phyloP scores from a whole-genome alignment of 192 early-diverging fungal species.

The Coemansia sp. region DNA sequence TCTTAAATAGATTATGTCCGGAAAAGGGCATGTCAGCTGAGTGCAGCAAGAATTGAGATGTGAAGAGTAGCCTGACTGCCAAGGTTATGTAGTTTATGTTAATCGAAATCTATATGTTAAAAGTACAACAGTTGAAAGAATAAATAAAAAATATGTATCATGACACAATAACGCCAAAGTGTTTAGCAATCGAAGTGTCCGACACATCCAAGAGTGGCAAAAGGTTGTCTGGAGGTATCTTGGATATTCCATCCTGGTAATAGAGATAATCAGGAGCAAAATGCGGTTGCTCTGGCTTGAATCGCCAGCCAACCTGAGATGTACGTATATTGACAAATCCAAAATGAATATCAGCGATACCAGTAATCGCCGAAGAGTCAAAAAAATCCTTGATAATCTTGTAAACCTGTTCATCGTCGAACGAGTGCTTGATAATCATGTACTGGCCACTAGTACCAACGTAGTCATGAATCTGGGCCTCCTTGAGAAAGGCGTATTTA shows the following conservation, averaged over 20 bases:
- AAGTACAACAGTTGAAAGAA: not conserved
- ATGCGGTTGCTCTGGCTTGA: not conserved
- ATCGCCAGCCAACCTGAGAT: not conserved
- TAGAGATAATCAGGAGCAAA: not conserved
- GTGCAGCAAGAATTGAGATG: too few species aligned
- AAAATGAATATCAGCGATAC: not conserved
- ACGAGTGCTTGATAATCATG: not conserved
- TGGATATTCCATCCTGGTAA: not conserved
- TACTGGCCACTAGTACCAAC: not conserved
- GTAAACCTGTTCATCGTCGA: not conserved
- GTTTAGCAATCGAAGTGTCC: not conserved
- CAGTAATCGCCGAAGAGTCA: not conserved
- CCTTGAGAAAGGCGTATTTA: not conserved
- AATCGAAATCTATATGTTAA: not conserved
- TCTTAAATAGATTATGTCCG: too few species aligned
- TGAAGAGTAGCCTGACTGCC: not conserved
- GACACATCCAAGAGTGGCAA: not conserved
- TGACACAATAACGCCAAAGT: not conserved
- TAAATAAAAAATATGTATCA: not conserved
- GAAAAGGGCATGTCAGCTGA: too few species aligned
- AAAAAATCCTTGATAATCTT: conserved; percentile 1
- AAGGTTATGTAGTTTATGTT: not conserved
- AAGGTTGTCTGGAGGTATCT: not conserved
- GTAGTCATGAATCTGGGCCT: not conserved
- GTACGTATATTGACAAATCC: not conserved